These are phyloP conservation scores for Hysterium pulicare DNA, from an alignment of 2,329 filamentous ascomycete genomes.

Conservation along the genomic window DNA sequence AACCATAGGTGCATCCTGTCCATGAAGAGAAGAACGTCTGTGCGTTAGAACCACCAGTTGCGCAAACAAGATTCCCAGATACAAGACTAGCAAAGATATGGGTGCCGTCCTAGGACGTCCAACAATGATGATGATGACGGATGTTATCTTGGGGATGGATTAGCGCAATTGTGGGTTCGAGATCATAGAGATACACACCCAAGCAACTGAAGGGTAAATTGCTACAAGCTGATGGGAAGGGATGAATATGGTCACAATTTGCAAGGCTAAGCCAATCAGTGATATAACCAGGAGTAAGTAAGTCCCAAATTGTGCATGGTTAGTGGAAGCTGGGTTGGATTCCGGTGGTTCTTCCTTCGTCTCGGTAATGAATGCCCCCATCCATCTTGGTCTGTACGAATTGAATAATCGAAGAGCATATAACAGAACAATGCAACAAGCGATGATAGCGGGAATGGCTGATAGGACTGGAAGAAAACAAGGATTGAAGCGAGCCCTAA, in stretches of 20 bases:
- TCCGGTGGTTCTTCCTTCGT: constrained; percentile 25
- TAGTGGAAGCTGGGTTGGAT: constrained; percentile 25
- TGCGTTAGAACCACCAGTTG: constrained; percentile 30
- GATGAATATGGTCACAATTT: constrained; percentile 23
- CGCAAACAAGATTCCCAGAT: constrained; percentile 31
- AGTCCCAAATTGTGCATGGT: constrained; percentile 24
- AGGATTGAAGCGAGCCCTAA: constrained; percentile 36
- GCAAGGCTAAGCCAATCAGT: constrained; percentile 22
- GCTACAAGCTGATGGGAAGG: constrained; percentile 14
- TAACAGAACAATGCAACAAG: constrained; percentile 34
- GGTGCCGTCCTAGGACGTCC: constrained; percentile 43
- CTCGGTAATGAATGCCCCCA: constrained; percentile 47
- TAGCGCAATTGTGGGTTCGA: constrained; percentile 7
- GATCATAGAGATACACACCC: constrained; percentile 21
- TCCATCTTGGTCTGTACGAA: constrained; percentile 49
- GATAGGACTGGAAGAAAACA: constrained; percentile 42
- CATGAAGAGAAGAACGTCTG: constrained; percentile 13
- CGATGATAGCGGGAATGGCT: constrained; percentile 36
- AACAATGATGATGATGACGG: constrained; percentile 32
- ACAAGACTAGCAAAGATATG: constrained; percentile 38
- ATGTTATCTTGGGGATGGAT: constrained; percentile 30
- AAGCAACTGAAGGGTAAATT: constrained; percentile 29
- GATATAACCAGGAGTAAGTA: constrained; percentile 24
- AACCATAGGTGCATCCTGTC: constrained; percentile 32
- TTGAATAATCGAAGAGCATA: constrained; percentile 31